phyloP scores from a whole-genome alignment of 176 grass and related monocot genomes.

The Neostapfia colusana region DNA sequence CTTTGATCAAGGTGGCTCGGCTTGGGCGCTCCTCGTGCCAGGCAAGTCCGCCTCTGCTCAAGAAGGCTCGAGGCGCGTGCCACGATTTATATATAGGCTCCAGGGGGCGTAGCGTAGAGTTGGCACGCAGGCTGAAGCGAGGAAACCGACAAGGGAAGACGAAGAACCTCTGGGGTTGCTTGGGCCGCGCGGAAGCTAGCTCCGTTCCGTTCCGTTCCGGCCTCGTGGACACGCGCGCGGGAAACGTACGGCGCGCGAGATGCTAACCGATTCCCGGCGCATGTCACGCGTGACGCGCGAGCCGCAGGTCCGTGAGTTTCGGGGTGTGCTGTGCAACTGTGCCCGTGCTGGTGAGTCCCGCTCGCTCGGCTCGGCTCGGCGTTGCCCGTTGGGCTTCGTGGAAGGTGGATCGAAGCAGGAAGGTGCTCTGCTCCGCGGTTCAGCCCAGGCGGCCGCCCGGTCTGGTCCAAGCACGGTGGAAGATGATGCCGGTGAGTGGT shows the following conservation, averaged over 20 bases:
- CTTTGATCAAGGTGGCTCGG: background rate
- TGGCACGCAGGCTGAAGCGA: conserved; percentile 27
- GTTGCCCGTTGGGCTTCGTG: too few species aligned
- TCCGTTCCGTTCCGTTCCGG: too few species aligned
- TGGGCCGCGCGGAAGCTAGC: conserved; percentile 38
- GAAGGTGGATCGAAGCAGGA: background rate
- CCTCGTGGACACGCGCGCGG: background rate
- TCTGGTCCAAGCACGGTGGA: background rate
- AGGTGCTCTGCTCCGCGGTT: background rate
- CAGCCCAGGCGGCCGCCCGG: background rate
- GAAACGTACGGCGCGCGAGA: background rate
- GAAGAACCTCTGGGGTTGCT: background rate
- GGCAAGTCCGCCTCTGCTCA: background rate
- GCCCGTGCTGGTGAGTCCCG: background rate
- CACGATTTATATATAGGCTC: conserved; percentile 25
- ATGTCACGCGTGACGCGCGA: conserved; percentile 36
- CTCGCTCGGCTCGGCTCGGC: background rate
- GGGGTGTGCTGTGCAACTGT: background rate
- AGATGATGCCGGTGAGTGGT: background rate
- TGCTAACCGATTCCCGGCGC: background rate
- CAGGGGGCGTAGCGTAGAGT: background rate
- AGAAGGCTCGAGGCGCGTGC: background rate
- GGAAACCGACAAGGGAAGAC: background rate
- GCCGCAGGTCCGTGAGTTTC: background rate
- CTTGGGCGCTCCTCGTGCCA: background rate